These are phyloP conservation scores for Zizania latifolia DNA, from an alignment of 176 grass and related monocot species.

Conservation along the genomic window DNA sequence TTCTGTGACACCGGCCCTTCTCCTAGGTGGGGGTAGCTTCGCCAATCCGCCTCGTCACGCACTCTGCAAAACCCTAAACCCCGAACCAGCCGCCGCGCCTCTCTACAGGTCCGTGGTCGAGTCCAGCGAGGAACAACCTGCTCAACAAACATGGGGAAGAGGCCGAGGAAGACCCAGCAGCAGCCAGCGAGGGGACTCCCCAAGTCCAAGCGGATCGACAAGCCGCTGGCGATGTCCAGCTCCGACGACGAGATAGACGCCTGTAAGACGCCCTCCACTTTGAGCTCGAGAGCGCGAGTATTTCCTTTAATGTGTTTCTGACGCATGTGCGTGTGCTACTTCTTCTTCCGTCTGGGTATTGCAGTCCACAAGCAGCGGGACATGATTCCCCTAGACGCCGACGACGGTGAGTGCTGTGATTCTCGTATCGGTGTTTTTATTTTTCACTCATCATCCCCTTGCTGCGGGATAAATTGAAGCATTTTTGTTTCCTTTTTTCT, in stretches of 20 bases:
- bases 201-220: slow-evolving; percentile 18
- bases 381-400: slow-evolving; percentile 54
- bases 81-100: background rate
- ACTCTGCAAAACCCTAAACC: slow-evolving; percentile 7
- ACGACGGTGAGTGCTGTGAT: slow-evolving; percentile 31
- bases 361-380: slow-evolving; percentile 86
- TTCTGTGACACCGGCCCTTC: too few relatives aligned
- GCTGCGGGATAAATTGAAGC: background rate
- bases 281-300: background rate
- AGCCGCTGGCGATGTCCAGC: slow-evolving; percentile 10
- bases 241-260: slow-evolving; percentile 74
- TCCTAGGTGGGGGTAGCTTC: too few relatives aligned
- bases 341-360: background rate
- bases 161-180: slow-evolving; percentile 14
- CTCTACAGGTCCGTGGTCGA: background rate
- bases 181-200: background rate
- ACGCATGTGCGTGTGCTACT: background rate
- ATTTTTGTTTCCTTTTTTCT: background rate
- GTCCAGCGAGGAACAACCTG: background rate
- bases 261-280: slow-evolving; percentile 31
- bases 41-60: too few relatives aligned
- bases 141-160: slow-evolving; percentile 47
- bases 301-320: background rate
- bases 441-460: background rate
- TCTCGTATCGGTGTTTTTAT: background rate